Percentiles rank a stretch among this genome's conserved stretches.
phyloP scores from a whole-genome alignment of 192 early-diverging fungal genomes.

The Entomortierella parvispora region DNA sequence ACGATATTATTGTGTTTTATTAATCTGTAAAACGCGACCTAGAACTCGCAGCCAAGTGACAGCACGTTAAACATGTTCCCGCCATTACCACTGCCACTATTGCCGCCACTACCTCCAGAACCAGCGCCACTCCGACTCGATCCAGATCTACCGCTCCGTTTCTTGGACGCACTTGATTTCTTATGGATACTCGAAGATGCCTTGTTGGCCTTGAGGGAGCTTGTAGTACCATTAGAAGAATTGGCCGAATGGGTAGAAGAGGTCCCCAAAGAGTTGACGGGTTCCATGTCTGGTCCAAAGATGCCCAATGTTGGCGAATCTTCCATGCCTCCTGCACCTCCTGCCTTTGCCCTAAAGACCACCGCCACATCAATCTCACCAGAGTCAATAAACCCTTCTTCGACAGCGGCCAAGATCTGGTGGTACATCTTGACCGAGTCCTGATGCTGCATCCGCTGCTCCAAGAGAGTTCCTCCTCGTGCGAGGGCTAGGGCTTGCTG shows the following conservation, averaged over 20 bases:
- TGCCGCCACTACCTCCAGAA: not conserved
- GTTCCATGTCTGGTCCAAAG: slow-evolving; percentile 48
- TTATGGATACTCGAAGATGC: slow-evolving; percentile 36
- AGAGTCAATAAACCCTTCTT: slow-evolving; percentile 46
- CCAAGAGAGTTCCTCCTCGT: slow-evolving; percentile 45
- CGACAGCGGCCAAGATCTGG: slow-evolving; percentile 34
- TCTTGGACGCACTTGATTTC: slow-evolving; percentile 44
- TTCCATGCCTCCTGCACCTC: not conserved
- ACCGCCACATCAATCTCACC: slow-evolving; percentile 51
- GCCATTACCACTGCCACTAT: slow-evolving; percentile 10
- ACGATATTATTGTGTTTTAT: too few species aligned
- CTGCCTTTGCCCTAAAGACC: slow-evolving; percentile 25
- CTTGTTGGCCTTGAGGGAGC: slow-evolving; percentile 1
- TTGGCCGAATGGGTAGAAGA: not conserved
- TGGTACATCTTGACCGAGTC: slow-evolving; percentile 31
- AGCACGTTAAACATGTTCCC: slow-evolving; percentile 54
- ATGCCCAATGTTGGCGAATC: slow-evolving; percentile 13
- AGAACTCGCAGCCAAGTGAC: slow-evolving; percentile 50
- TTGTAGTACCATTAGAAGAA: too few species aligned
- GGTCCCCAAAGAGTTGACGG: slow-evolving; percentile 15
- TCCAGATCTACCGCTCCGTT: slow-evolving; percentile 4
- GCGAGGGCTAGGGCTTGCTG: slow-evolving; percentile 45
- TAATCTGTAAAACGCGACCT: too few species aligned
- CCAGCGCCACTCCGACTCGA: not conserved
- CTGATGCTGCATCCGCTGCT: slow-evolving; percentile 31